phyloP scores from a whole-genome alignment of 805 yeast genomes.

The Candida taoyuanica region DNA sequence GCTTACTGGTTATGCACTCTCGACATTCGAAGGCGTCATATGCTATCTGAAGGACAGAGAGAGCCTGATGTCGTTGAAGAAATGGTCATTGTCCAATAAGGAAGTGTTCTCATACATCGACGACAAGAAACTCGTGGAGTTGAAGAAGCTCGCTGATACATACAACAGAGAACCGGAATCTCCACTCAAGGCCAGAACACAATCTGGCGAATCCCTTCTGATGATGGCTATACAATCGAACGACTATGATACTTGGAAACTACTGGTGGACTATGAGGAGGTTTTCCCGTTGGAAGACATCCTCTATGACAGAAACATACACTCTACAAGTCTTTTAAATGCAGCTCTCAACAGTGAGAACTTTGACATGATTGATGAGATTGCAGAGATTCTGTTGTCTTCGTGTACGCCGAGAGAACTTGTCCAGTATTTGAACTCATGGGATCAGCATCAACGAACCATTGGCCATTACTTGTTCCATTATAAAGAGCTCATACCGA shows the following conservation, averaged over 20 bases:
- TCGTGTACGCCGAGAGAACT: slow-evolving; percentile 45
- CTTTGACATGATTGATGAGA: slow-evolving; percentile 38
- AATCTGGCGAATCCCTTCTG: slow-evolving; percentile 67
- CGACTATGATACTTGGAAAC: slow-evolving; percentile 41
- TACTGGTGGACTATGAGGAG: slow-evolving; percentile 41
- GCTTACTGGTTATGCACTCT: slow-evolving; percentile 65
- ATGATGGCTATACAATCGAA: slow-evolving; percentile 53
- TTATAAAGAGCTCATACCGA: slow-evolving; percentile 43
- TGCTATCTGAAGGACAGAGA: slow-evolving; percentile 47
- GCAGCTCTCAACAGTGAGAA: slow-evolving; percentile 57
- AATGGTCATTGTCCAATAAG: slow-evolving; percentile 43
- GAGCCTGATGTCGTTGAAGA: slow-evolving; percentile 34
- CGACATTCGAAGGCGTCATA: slow-evolving; percentile 81
- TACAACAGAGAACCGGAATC: slow-evolving; percentile 20
- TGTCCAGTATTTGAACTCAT: slow-evolving; percentile 40
- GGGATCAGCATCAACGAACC: slow-evolving; percentile 52
- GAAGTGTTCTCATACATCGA: slow-evolving; percentile 51
- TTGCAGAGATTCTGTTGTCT: slow-evolving; percentile 41
- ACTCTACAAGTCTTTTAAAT: slow-evolving; percentile 53
- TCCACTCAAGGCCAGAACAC: slow-evolving; percentile 35
- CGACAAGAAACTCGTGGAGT: slow-evolving; percentile 24
- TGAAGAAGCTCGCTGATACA: slow-evolving; percentile 27
- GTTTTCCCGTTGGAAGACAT: slow-evolving; percentile 65
- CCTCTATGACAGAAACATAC: slow-evolving; percentile 53
- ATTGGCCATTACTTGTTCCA: slow-evolving; percentile 73